Base-by-base conservation (phyloP, 139 green algal genomes). In the Volvox reticuliferus region DNA sequence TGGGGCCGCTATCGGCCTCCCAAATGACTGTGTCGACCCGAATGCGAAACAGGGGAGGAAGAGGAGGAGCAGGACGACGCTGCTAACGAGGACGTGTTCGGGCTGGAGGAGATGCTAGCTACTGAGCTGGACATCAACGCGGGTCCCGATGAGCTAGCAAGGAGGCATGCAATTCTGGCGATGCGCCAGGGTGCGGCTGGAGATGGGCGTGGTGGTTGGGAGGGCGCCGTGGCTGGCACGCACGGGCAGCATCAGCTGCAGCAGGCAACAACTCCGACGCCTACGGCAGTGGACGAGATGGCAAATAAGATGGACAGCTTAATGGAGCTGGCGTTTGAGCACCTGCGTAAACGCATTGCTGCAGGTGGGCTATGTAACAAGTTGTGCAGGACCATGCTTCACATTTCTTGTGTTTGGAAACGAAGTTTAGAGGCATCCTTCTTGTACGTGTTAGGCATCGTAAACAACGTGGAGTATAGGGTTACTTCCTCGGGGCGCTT, bases 301-400 rank as follows among this genome's bases (percentile, higher is more conserved):
- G 97, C 96, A 0, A 96, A 99, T 88, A 98, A 97, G 95, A 93
- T 99, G 93, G 97, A 99, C 93, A 93, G 90, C 24, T 82, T 99
- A 91, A 99, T 99, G 97, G 96, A 98, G 91, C 93, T 98, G 81
- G 93, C 91, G 5, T 95, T 99, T 30, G 85, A 93, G 73, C 96
- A 99, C 93, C 77, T 99, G 86, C 21, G 71, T 44, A 85, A 88
- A 76, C 87, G 96, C 0, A 82, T 86, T 1, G 87, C 91, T 2
- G 78, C 93, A 96, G 96, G 88, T 95, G 87, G 44, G 44, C 5
- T 55, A 9, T 55, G 44, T 9, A 55, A 55, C 44, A 14, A 55
- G 44, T 55, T 55, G n/a, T n/a, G 44, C 44, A 55, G 5, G 44
- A 9, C 44, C 44, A 5, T 55, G 44, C 9, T 55, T 55, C 44